Base-by-base conservation (phyloP, 1,284 basidiomycete genomes). In the Thecaphora frezii region DNA sequence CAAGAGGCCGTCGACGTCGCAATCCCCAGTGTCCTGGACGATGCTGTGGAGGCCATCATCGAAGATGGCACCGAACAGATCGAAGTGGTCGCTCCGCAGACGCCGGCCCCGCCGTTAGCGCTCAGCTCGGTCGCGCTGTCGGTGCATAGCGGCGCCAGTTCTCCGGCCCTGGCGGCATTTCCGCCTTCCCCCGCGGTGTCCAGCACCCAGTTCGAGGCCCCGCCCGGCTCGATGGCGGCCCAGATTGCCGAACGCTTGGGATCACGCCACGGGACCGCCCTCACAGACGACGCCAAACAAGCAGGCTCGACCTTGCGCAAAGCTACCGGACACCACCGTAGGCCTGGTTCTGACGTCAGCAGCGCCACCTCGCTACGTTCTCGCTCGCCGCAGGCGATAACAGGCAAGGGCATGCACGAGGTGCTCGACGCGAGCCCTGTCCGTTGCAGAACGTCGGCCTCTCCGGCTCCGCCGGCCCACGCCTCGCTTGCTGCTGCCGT, bases 1-100 rank as follows among this genome's bases (percentile, higher is more conserved):
- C 58, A 69, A 37, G 73, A 76, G 44, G 75, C 74, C 23, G 67
- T 75, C 46, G 75, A 77, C 36, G 65, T 73, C 2, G 73, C 74
- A 33, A 74, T 76, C 23, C 74, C 75, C 5, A 59, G 58, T 22
- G 75, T 76, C 14, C 62, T 77, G 9, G 73, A 76, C 48, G 74
- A 75, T 42, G 75, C 75, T 10, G 74, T 73, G 21, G 73, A 74
- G 43, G 75, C 75, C 22, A 69, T 77, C 40, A 65, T 68, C 22
- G 68, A 69, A 39, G 71, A 74, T 21, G 60, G 58, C 42, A 59
- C 51, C 28, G 60, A 73, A 51, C 47, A 50, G n/a, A 59, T 77
- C 44, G 75, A 77, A 46, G 69, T 77, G 24, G 60, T 77, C 5
- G 54, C 74, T 13, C 73, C 75, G 2, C 66, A 68, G 18, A 54